These are phyloP conservation scores for Wickerhamomyces tratensis DNA, from an alignment of 805 yeast genomes.

Conservation along the genomic window DNA sequence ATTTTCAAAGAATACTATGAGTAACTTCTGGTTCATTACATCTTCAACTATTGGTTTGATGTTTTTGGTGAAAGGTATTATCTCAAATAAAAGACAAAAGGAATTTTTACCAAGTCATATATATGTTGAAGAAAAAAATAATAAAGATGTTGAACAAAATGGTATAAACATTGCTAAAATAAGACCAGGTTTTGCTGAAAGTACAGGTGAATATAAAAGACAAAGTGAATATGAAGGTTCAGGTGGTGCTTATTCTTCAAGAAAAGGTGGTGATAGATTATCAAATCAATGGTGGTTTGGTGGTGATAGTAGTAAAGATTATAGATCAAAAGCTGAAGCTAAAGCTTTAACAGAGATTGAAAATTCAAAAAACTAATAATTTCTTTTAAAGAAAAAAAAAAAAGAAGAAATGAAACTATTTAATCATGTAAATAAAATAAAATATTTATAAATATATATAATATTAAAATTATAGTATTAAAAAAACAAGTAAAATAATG, in stretches of 20 bases:
- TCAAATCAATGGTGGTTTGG: constrained; percentile 2
- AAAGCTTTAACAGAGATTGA: too few relatives aligned
- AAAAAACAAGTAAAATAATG: too few relatives aligned
- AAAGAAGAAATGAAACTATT: too few relatives aligned
- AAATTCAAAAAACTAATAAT: too few relatives aligned
- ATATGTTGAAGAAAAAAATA: constrained; percentile 4
- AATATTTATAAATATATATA: too few relatives aligned
- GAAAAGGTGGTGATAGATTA: constrained; percentile 45
- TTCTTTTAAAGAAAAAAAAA: too few relatives aligned
- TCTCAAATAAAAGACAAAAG: constrained; percentile 25
- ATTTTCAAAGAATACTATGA: constrained; percentile 11
- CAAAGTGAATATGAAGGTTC: constrained; percentile 63
- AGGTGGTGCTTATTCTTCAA: constrained; percentile 47
- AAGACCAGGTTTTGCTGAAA: constrained; percentile 48
- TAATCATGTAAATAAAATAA: too few relatives aligned
- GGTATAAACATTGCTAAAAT: constrained; percentile 23
- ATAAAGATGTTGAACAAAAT: too few relatives aligned
- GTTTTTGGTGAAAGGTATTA: constrained; percentile 17
- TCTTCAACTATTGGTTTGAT: constrained; percentile 19
- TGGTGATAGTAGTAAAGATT: neutral
- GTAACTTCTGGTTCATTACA: constrained; percentile 14
- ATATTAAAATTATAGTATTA: too few relatives aligned
- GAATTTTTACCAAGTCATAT: constrained; percentile 23
- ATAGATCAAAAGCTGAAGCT: too few relatives aligned
- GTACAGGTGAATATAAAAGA: constrained; percentile 28